Conservation (phyloP, 805 yeast species). For the Zygoascus flipseniorum region DNA sequence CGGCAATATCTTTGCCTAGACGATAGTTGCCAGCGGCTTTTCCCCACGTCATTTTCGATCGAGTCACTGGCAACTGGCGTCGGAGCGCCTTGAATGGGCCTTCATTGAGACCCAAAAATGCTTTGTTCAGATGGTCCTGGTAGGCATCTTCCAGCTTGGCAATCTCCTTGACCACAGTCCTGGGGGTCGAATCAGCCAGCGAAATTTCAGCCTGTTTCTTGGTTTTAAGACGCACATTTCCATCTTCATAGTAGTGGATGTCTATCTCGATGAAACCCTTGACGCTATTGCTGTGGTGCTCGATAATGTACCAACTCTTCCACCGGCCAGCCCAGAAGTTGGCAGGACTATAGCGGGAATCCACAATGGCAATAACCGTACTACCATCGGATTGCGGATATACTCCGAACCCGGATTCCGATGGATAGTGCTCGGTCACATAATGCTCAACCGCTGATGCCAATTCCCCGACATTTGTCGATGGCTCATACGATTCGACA, state of each 20-base stretch:
- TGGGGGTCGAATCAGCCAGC: conserved; percentile 5
- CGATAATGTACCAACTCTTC: conserved; percentile 55
- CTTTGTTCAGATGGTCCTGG: conserved; percentile 50
- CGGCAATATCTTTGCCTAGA: conserved; percentile 44
- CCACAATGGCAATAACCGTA: conserved; percentile 49
- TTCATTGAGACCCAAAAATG: conserved; percentile 69
- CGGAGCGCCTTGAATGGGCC: conserved; percentile 73
- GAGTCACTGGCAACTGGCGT: conserved; percentile 85
- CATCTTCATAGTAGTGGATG: conserved; percentile 92
- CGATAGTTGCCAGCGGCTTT: conserved; percentile 83
- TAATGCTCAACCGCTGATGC: conserved; percentile 32
- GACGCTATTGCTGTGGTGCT: conserved; percentile 28
- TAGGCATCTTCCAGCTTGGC: conserved; percentile 47
- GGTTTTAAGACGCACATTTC: conserved; percentile 74
- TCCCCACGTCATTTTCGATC: conserved; percentile 93
- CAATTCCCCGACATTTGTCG: conserved; percentile 5
- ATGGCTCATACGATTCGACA: conserved; percentile 1
- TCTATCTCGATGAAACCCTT: conserved; percentile 54
- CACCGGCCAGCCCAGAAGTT: conserved; percentile 90
- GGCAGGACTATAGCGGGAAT: conserved; percentile 59
- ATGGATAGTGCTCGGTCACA: conserved; percentile 59
- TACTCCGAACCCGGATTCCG: conserved; percentile 40
- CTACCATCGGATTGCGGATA: conserved; percentile 30
- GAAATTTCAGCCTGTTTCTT: conserved; percentile 19
- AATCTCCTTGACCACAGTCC: conserved; percentile 38